phyloP scores from a whole-genome alignment of 2,329 filamentous ascomycete genomes.

The Cryphonectria japonica region DNA sequence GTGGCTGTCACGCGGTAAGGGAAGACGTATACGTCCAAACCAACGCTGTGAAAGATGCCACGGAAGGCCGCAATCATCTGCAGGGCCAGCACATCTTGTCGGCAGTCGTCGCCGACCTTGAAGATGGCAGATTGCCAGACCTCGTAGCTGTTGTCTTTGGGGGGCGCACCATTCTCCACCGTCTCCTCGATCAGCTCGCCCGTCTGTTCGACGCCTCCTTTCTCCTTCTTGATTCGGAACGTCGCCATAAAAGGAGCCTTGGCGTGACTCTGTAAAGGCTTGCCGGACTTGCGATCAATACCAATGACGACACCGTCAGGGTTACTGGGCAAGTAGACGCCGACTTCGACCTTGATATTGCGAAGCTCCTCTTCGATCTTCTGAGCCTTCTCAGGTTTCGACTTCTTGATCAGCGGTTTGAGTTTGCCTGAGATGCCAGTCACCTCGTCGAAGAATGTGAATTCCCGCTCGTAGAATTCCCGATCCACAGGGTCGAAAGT shows the following conservation, averaged over 20 bases:
- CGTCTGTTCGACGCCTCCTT: slow-evolving; percentile 54
- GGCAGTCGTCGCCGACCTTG: slow-evolving; percentile 98
- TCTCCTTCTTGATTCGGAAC: slow-evolving; percentile 88
- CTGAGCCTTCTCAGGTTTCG: slow-evolving; percentile 96
- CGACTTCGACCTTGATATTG: slow-evolving; percentile 95
- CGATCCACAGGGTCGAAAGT: slow-evolving; percentile 81
- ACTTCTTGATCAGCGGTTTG: slow-evolving; percentile 86
- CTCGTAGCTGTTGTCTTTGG: slow-evolving; percentile 69
- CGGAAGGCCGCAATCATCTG: slow-evolving; percentile 98
- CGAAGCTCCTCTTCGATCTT: slow-evolving; percentile 99
- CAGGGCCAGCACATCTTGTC: slow-evolving; percentile 92
- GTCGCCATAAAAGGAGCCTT: slow-evolving; percentile 99
- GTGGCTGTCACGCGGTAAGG: slow-evolving; percentile 97
- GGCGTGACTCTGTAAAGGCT: slow-evolving; percentile 94
- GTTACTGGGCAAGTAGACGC: slow-evolving; percentile 95
- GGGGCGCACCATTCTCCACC: slow-evolving; percentile 42
- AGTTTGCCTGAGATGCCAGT: slow-evolving; percentile 95
- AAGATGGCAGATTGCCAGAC: slow-evolving; percentile 99
- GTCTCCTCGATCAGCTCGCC: slow-evolving; percentile 57
- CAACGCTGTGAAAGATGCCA: slow-evolving; percentile 93
- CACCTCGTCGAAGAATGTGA: slow-evolving; percentile 97
- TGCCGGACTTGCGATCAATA: slow-evolving; percentile 96
- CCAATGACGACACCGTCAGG: slow-evolving; percentile 96
- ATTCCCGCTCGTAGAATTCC: slow-evolving; percentile 91
- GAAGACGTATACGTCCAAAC: slow-evolving; percentile 94